Evolutionary conservation across 2,329 filamentous ascomycete species (phyloP), one percentile per base, ranked within the genome.

Genomic region (Colletotrichum truncatum): DNA sequence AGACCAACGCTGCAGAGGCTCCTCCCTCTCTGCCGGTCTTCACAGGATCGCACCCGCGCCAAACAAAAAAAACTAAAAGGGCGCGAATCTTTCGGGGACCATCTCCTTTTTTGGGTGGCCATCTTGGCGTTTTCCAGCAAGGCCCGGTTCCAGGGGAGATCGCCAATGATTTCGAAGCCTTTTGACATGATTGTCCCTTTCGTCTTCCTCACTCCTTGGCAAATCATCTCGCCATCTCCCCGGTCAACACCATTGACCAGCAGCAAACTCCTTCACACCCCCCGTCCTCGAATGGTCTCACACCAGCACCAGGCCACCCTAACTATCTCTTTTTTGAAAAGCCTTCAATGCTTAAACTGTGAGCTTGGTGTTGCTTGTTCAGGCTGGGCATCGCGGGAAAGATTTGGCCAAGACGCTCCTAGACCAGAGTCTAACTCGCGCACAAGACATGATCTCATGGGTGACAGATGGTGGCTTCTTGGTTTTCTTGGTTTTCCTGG

Each of bases 331-430:
- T 6, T 12, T 16, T n/a, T 9, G 18, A 12, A 12, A 25, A 12
- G 10, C n/a, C 21, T 26, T n/a, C n/a, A 25, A 49, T 25, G 57
- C 43, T 62, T 55, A 18, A 49, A 14, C 9, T 21, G n/a, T 16
- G 43, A 56, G 57, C 49, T 65, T 62, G 55, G 43, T 36, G 57
- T 51, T 62, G 57, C 57, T 65, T 51, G 62, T 62, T 45, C 26
- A 4, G 41, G 16, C 62, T 62, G 18, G 43, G 41, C 41, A 49
- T 45, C 49, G 49, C 34, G 62, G 43, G 28, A 65, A 11, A 36
- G 43, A n/a, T 48, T 25, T 32, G 23, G 54, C 54, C 41, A 57
- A 57, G 54, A 6, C 39, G 12, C 9, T 21, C 6, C n/a, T 11
- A 38, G n/a, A 21, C 52, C 36, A 28, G 53, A 41, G 18, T n/a